phyloP scores from a whole-genome alignment of 2,329 filamentous ascomycete species.

The Fusarium bactridioides region DNA sequence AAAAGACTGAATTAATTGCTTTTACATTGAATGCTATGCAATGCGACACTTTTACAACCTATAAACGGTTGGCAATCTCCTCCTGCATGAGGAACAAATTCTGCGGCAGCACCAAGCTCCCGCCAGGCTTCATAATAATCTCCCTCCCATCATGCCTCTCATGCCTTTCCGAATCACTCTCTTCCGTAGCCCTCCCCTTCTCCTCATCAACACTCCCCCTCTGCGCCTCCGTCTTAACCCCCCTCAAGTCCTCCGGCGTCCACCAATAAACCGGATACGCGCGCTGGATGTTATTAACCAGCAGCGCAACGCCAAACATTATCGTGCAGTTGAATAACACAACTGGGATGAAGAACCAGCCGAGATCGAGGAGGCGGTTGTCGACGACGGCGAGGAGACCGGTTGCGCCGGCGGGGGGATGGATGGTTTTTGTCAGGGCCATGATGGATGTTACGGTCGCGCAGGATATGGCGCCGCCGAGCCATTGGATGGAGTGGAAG shows the following conservation, averaged over 20 bases:
- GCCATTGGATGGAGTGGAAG: constrained; percentile 64
- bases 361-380: constrained; percentile 60
- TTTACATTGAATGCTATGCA: not conserved
- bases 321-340: constrained; percentile 66
- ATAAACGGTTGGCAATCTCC: constrained; percentile 47
- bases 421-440: constrained; percentile 74
- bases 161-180: constrained; percentile 21
- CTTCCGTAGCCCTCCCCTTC: constrained; percentile 21
- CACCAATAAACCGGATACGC: constrained; percentile 77
- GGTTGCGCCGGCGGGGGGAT: constrained; percentile 79
- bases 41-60: not conserved
- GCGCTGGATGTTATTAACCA: constrained; percentile 75
- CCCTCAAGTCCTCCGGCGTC: constrained; percentile 53
- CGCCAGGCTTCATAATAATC: constrained; percentile 47
- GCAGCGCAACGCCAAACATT: constrained; percentile 68
- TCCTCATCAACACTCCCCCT: constrained; percentile 17
- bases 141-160: constrained; percentile 34
- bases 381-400: constrained; percentile 73
- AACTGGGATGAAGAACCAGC: constrained; percentile 74
- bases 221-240: not conserved
- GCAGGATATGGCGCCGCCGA: constrained; percentile 72
- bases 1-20: no score
- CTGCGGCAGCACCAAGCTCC: constrained; percentile 46
- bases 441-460: constrained; percentile 70
- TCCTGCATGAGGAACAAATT: constrained; percentile 50